Conservation (phyloP, 805 yeast species). For the Teunomyces tritomae region DNA sequence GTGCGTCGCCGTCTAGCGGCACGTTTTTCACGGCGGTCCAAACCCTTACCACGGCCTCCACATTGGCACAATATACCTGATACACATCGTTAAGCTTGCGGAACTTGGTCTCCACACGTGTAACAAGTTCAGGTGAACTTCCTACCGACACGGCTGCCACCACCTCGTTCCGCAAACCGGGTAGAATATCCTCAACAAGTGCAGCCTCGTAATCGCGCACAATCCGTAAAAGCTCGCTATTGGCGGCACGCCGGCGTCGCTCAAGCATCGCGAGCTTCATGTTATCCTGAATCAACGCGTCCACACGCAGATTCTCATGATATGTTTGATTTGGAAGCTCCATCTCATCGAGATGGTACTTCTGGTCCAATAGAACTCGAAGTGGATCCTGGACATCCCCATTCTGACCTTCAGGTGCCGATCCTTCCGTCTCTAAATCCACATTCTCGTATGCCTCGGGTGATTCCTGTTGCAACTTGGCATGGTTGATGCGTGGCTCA, state of each 20-base stretch:
- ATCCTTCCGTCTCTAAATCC: not conserved
- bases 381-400: slow-evolving; percentile 12
- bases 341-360: slow-evolving; percentile 24
- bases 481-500: not conserved
- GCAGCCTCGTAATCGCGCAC: slow-evolving; percentile 29
- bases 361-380: slow-evolving; percentile 18
- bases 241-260: slow-evolving; percentile 17
- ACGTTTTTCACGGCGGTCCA: not conserved
- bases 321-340: slow-evolving; percentile 6
- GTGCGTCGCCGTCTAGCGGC: not conserved
- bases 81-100: slow-evolving; percentile 6
- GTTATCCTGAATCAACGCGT: slow-evolving; percentile 28
- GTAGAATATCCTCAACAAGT: slow-evolving; percentile 25
- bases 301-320: slow-evolving; percentile 15
- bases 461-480: not conserved
- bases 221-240: slow-evolving; percentile 20
- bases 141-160: not conserved
- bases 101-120: slow-evolving; percentile 7
- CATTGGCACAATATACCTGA: slow-evolving; percentile 5
- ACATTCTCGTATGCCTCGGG: not conserved
- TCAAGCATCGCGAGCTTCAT: slow-evolving; percentile 20
- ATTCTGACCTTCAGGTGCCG: not conserved
- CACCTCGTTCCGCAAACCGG: slow-evolving; percentile 24
- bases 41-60: slow-evolving; percentile 7
- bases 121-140: not conserved